phyloP scores from a whole-genome alignment of 176 grass and related monocot genomes.

The Bothriochloa decipiens region DNA sequence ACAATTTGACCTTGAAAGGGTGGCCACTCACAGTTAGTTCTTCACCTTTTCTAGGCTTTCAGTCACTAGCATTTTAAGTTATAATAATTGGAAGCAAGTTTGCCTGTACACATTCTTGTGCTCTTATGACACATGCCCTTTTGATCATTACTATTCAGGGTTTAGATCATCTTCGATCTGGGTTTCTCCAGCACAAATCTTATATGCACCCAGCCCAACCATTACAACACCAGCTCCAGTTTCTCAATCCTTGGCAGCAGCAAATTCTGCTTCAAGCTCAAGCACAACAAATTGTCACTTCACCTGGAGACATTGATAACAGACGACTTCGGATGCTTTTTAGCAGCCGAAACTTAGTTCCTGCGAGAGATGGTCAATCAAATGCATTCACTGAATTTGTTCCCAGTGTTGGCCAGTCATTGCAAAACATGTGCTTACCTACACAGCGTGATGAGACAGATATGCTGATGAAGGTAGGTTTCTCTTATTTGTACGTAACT shows the following conservation, averaged over 20 bases:
- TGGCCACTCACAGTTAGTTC: conserved; percentile 66
- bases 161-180: conserved; percentile 78
- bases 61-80: conserved; percentile 26
- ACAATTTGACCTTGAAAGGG: conserved; percentile 85
- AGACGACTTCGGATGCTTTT: conserved; percentile 75
- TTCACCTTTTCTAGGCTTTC: conserved; percentile 33
- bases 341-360: conserved; percentile 55
- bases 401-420: conserved; percentile 57
- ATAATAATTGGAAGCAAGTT: conserved; percentile 29
- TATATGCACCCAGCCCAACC: conserved; percentile 72
- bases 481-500: not conserved
- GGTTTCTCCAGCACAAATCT: conserved; percentile 80
- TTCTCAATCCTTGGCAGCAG: conserved; percentile 72
- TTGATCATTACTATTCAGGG: conserved; percentile 58
- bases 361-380: conserved; percentile 61
- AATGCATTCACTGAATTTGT: conserved; percentile 56
- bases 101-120: conserved; percentile 2
- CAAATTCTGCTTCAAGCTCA: conserved; percentile 76
- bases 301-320: conserved; percentile 70
- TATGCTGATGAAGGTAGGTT: conserved; percentile 72
- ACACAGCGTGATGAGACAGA: conserved; percentile 59
- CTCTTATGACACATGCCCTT: conserved; percentile 10
- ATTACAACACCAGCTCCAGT: conserved; percentile 80
- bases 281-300: conserved; percentile 73
- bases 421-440: conserved; percentile 53